Evolutionary conservation across 352 stramenopile genomes (phyloP).

Genomic region (Phytophthora macrochlamydospora): DNA sequence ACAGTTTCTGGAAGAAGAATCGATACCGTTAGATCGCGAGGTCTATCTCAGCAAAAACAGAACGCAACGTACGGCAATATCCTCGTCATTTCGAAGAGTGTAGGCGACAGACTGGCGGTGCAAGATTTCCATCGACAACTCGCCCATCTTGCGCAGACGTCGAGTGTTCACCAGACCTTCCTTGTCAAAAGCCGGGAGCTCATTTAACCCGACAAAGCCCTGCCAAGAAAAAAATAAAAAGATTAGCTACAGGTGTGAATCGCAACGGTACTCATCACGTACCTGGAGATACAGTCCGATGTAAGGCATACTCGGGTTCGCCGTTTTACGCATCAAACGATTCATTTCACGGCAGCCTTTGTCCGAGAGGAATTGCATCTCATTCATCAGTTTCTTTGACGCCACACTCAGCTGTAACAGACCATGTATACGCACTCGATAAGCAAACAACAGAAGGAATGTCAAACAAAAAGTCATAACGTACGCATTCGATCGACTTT

Average conservation of each 20-base stretch:
- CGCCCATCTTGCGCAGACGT: conserved; percentile 72
- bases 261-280: neutral
- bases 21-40: neutral
- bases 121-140: conserved; percentile 80
- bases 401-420: conserved; percentile 50
- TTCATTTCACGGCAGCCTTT: conserved; percentile 89
- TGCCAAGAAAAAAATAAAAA: conserved; percentile 24
- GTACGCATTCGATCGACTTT: conserved; percentile 76
- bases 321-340: conserved; percentile 74
- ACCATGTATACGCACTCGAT: neutral
- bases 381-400: conserved; percentile 77
- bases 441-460: conserved; percentile 1
- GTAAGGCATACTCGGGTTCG: conserved; percentile 86
- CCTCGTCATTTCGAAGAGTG: conserved; percentile 56
- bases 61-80: conserved; percentile 59
- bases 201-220: conserved; percentile 81
- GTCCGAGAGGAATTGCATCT: conserved; percentile 82
- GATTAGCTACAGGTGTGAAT: conserved; percentile 6
- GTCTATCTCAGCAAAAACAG: neutral
- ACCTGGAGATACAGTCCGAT: conserved; percentile 88
- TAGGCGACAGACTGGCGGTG: conserved; percentile 75
- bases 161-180: conserved; percentile 71
- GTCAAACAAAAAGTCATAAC: conserved; percentile 12
- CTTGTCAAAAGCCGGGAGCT: conserved; percentile 77
- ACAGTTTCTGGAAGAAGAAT: conserved; percentile 46